Evolutionary conservation across 2,329 filamentous ascomycete species (phyloP), one percentile per base, ranked within the genome.

Genomic region (Trematosphaeria pertusa): DNA sequence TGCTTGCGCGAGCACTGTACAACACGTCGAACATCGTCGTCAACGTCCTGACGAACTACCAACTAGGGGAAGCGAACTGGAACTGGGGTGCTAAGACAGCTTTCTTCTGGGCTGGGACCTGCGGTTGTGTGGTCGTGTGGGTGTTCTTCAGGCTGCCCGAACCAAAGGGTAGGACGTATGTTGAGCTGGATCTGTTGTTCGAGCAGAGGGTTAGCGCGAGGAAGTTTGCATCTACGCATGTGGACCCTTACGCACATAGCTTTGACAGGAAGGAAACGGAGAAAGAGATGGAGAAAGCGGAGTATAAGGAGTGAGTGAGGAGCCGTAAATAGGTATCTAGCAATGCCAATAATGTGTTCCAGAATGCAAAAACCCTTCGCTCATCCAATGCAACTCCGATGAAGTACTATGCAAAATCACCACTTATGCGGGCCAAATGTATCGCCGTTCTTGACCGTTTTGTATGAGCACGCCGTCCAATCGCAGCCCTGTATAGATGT

Each of bases 71-170:
- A 0, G 80, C 78, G 1, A 87, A 84, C 0, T 96, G 91, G 91
- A 77, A 92, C 70, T 95, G 90, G 90, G 80, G 84, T 47, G 93
- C 92, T 71, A 92, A 83, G 62, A 83, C 90, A 1, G 90, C 89
- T 24, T 94, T 94, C 74, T 93, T 94, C 77, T 89, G 90, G 87
- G 86, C 84, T 14, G 87, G 86, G 1, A 86, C 89, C 34, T 91
- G 88, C 70, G 88, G 89, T 70, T 73, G 85, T 43, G 91, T 88
- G 72, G 83, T 90, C 57, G 72, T 93, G 3, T 95, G 91, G 75
- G 86, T 86, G 0, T 92, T 84, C 65, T 91, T 91, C 76, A 82
- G 88, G 7, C 76, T 92, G 0, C 91, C 91, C 0, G 91, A 96
- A 67, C 89, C 90, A 0, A 78, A 78, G 4, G 91, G 88, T 2